phyloP scores from a whole-genome alignment of 73 alveolate genomes.

The Paramecium sonneborni region DNA sequence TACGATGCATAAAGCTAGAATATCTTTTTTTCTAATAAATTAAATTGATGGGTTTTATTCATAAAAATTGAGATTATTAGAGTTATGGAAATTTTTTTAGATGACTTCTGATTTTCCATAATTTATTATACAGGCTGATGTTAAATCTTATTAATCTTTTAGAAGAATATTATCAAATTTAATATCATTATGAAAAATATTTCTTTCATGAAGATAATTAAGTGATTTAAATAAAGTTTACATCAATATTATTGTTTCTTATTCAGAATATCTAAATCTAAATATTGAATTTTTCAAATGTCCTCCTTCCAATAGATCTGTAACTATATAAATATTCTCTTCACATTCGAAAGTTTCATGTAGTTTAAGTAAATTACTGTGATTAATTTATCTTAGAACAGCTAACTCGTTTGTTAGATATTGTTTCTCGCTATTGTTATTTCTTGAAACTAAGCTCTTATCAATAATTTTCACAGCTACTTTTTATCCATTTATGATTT shows the following conservation, averaged over 20 bases:
- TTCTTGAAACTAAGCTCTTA: neutral
- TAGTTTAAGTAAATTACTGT: neutral
- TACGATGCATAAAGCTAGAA: no score
- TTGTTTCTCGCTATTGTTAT: neutral
- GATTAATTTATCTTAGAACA: neutral
- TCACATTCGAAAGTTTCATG: neutral
- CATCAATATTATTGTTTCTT: neutral
- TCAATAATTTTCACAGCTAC: neutral
- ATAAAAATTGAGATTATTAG: neutral
- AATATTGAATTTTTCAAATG: neutral
- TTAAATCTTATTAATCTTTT: neutral
- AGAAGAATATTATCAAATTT: neutral
- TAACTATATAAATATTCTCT: neutral
- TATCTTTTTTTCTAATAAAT: neutral
- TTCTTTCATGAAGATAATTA: neutral
- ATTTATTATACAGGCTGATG: neutral
- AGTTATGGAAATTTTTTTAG: neutral
- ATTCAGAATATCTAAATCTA: neutral
- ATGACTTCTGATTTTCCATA: neutral
- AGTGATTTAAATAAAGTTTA: neutral
- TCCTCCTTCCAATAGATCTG: neutral
- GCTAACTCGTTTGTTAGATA: neutral
- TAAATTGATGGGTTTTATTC: neutral
- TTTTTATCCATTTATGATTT: neutral
- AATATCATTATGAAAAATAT: neutral